Evolutionary conservation across 805 yeast species (phyloP), one percentile per base, ranked within the genome.

Genomic region (Ogataea paradorogensis): DNA sequence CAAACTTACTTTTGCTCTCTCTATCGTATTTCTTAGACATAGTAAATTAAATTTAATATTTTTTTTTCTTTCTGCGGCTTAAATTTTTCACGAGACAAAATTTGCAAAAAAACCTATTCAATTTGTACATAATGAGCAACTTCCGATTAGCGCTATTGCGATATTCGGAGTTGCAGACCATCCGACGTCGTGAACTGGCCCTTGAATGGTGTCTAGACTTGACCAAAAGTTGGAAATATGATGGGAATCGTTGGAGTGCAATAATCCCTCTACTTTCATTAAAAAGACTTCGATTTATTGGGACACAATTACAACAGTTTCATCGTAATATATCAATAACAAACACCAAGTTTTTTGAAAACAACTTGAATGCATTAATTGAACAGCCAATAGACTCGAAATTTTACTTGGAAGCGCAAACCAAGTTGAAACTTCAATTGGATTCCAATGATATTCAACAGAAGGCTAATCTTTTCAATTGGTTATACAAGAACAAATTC

Each of bases 101-200:
- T 37, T 30, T 30, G 27, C 7, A 25, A 21, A 31, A 26, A 37
- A 25, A 5, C 24, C 22, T 11, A 23, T 36, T 28, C 23, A 6
- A 20, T 9, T 29, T 24, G 16, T 25, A 26, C 29, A 23, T n/a
- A 16, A 57, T 58, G 63, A 50, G 51, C 35, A 52, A 48, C 42
- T 31, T 56, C 16, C 50, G 43, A 38, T 27, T 51, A 24, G 59
- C 58, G 8, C 51, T 56, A 29, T 50, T 48, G 26, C 50, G 63
- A 26, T 57, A 53, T 39, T 15, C 49, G 39, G 61, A 58, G 44
- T 32, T 52, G 18, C 53, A 47, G 26, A 16, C 47, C 4, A 22
- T 54, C 7, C 52, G 48, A 29, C 52, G 54, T 40, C 48, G 61
- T 38, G 60, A 57, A 21, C 38, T 47, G 27, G 56, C 58, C 48